Conservation (phyloP, 2,329 filamentous ascomycete genomes). For the Colletotrichum incanum region DNA sequence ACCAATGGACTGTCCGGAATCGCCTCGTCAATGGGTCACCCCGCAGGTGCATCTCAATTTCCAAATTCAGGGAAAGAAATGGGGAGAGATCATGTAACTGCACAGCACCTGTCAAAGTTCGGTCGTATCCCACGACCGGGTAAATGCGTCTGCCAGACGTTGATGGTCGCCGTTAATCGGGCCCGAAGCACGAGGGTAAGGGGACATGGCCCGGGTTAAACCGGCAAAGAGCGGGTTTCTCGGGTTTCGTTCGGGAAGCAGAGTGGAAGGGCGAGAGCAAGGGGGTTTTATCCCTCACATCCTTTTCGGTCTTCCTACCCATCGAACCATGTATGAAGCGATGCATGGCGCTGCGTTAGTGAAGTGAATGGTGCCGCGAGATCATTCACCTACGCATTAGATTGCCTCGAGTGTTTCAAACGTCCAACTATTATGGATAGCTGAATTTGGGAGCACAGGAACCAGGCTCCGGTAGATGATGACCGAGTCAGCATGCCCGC, state of each 20-base stretch:
- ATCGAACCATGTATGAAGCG: background rate
- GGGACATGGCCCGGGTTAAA: background rate
- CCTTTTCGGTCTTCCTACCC: background rate
- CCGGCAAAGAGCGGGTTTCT: background rate
- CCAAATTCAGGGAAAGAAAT: background rate
- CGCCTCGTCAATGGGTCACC: too few species aligned
- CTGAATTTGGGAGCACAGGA: background rate
- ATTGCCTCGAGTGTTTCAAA: background rate
- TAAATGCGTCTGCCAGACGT: background rate
- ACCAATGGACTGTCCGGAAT: background rate
- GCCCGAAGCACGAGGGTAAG: background rate
- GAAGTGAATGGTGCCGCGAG: too few species aligned
- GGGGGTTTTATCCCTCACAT: constrained; percentile 11
- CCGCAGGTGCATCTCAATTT: background rate
- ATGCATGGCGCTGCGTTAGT: background rate
- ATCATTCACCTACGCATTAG: too few species aligned
- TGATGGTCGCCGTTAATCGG: background rate
- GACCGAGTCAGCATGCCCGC: background rate
- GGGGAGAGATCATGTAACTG: constrained; percentile 1
- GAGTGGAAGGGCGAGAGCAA: background rate
- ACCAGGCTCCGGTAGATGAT: background rate
- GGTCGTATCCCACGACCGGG: background rate
- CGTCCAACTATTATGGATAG: background rate
- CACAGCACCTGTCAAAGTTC: background rate
- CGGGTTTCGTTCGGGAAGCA: constrained; percentile 3